Base-by-base conservation (phyloP, 352 stramenopile genomes). In the Ophiocytium majus region DNA sequence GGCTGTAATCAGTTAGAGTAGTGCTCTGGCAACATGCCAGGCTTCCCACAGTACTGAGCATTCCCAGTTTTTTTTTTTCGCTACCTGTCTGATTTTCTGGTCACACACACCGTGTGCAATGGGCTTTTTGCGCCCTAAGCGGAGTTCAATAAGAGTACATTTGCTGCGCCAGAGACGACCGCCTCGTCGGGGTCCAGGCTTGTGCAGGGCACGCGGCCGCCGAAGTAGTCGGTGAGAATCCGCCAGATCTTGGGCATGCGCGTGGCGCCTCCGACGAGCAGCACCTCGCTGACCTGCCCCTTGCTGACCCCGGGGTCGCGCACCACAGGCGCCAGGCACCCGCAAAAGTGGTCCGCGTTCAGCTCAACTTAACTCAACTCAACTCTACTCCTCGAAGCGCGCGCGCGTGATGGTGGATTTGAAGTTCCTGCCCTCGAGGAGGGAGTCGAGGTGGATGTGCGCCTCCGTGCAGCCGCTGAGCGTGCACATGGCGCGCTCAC, bases 171-270 rank as follows among this genome's bases (percentile, higher is more conserved):
- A 85, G 97, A 97, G 19, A 95, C 97, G 81, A 99, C 97, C 28
- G 97, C 96, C 93, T 99, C 96, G 87, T 99, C 96, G 86, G 99
- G 98, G 82, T n/a, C n/a, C n/a, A 99, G 97, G 1, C 92, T 96
- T 90, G 98, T 97, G 90, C 96, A 99, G 0, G 97, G 92, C 89
- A 99, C 95, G 92, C 98, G 98, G 83, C 93, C 95, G 86, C 98
- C 93, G 91, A 99, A 99, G 86, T 95, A 97, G 28, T 98, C 95
- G 0, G 92, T 94, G 31, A 99, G 91, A 85, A 98, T 19, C 57
- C 90, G 84, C 84, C 98, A 96, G 50, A 99, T 89, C 90, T 99
- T 98, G 82, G 97, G 97, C 89, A 99, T 99, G 91, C 97, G 96
- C 49, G 96, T 96, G 63, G 95, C 98, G 79, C 97, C 97, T 76